These are phyloP conservation scores for Raddia distichophylla DNA, from an alignment of 176 grass and related monocot species.

Conservation along the genomic window DNA sequence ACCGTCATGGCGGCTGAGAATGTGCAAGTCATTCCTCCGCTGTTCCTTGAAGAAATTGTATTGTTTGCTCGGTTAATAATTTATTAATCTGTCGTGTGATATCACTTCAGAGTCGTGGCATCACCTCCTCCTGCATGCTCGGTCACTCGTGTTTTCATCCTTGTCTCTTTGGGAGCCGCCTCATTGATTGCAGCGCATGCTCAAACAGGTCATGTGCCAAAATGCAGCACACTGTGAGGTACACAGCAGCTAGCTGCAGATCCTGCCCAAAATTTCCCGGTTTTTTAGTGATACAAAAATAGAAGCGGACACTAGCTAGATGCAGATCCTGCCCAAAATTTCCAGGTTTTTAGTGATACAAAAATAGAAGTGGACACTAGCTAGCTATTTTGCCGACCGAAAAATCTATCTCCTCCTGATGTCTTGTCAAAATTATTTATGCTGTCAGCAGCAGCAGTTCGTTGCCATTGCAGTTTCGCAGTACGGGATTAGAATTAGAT, in stretches of 20 bases:
- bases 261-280: no score
- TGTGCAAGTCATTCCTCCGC: no score
- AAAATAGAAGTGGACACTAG: background rate
- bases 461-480: no score
- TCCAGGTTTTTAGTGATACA: background rate
- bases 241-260: background rate
- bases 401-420: background rate
- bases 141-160: background rate
- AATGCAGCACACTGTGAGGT: background rate
- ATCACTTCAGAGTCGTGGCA: no score
- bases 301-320: no score
- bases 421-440: conserved; percentile 18
- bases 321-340: background rate
- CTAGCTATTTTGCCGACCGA: background rate
- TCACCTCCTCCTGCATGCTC: background rate
- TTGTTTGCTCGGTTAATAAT: background rate
- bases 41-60: background rate
- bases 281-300: no score
- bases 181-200: background rate
- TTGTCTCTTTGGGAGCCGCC: background rate
- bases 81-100: background rate
- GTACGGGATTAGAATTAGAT: no score
- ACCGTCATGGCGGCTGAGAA: no score
- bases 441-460: background rate
- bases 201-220: background rate